Conservation (phyloP, 2,329 filamentous ascomycete species). For the Cytospora paraplurivora region DNA sequence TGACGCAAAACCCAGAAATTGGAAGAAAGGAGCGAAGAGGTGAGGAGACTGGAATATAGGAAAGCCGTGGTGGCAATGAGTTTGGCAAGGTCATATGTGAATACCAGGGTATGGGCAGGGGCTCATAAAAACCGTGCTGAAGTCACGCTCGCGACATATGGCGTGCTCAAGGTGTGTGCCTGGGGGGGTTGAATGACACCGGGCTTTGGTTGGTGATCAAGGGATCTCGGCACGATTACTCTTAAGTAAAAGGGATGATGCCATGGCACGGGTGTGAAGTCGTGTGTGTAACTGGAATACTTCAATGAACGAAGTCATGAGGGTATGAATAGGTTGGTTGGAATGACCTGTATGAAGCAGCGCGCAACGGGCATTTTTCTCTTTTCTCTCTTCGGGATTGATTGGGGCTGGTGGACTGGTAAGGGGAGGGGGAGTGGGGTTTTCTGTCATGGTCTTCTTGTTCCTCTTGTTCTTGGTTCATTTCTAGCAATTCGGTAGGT, state of each 20-base stretch:
- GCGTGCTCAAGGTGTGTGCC: conserved; percentile 26
- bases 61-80: not conserved
- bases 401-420: conserved; percentile 9
- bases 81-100: not conserved
- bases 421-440: not conserved
- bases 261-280: not conserved
- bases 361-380: not conserved
- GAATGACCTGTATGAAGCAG: not conserved
- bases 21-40: not conserved
- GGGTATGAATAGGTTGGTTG: not conserved
- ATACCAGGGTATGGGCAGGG: not conserved
- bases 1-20: not conserved
- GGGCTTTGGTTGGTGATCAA: not conserved
- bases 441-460: not conserved
- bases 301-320: conserved; percentile 4
- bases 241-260: conserved; percentile 20
- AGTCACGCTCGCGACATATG: conserved; percentile 28
- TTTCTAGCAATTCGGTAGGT: conserved; percentile 10
- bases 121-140: conserved; percentile 8
- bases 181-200: conserved; percentile 4
- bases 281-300: not conserved
- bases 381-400: conserved; percentile 6
- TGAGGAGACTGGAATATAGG: not conserved
- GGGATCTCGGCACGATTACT: conserved; percentile 1
- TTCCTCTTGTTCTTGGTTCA: not conserved